phyloP scores from a whole-genome alignment of 2,329 filamentous ascomycete genomes.

The Microcyclospora tardicrescens region DNA sequence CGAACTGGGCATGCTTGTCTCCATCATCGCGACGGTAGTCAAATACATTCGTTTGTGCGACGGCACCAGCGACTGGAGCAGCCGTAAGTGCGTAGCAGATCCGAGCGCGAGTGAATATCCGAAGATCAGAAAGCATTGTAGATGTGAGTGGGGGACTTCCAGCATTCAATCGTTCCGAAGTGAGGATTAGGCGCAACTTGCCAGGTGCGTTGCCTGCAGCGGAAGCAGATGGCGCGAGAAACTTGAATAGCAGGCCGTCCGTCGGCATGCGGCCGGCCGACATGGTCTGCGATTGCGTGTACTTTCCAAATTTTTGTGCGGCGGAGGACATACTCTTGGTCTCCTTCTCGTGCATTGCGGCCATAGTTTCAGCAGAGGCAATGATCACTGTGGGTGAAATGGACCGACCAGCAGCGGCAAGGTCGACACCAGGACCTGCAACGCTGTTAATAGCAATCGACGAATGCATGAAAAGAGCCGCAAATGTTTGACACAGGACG shows the following conservation, averaged over 20 bases:
- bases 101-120: conserved; percentile 66
- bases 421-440: conserved; percentile 57
- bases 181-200: conserved; percentile 68
- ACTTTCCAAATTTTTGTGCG: conserved; percentile 56
- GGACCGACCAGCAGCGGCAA: conserved; percentile 58
- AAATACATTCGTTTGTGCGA: conserved; percentile 76
- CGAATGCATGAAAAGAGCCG: conserved; percentile 71
- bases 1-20: conserved; percentile 53
- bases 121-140: conserved; percentile 61
- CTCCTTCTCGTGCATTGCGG: conserved; percentile 51
- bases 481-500: conserved; percentile 64
- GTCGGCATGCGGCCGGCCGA: conserved; percentile 62
- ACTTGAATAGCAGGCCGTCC: conserved; percentile 47
- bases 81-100: conserved; percentile 77
- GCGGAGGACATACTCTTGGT: conserved; percentile 43
- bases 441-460: conserved; percentile 84
- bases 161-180: conserved; percentile 58
- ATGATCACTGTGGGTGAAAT: conserved; percentile 74
- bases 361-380: conserved; percentile 59
- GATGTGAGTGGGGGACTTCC: conserved; percentile 52
- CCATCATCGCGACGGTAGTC: conserved; percentile 57
- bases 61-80: conserved; percentile 70
- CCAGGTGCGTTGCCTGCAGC: conserved; percentile 49
- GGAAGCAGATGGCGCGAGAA: conserved; percentile 48
- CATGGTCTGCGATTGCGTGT: conserved; percentile 56